Base-by-base conservation (phyloP, 2,329 filamentous ascomycete species). In the Parascedosporium putredinis region DNA sequence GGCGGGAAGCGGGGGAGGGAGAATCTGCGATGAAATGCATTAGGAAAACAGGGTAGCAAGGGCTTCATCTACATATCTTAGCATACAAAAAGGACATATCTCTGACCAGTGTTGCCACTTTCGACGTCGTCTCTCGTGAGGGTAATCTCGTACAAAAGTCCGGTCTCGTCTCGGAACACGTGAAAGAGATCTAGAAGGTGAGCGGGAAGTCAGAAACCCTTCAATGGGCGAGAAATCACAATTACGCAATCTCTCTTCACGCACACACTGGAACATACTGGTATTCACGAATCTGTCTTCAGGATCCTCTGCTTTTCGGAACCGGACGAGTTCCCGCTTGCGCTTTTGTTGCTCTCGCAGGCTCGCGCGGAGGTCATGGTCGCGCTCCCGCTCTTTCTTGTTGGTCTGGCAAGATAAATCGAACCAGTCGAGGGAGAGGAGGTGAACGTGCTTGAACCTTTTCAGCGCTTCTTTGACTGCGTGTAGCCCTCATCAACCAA, bases 101-200 rank as follows among this genome's bases (percentile, higher is more conserved):
- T 78, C 58, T 88, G 78, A 40, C 76, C 76, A 1, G 64, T 59
- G 34, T 75, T 74, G 9, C 68, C 67, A 4, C 57, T 55, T 12
- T 62, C 60, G 53, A 62, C 34, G 59, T 71, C 62, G 64, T 76
- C 59, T 59, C 84, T 76, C 2, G 73, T 72, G 12, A 93, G 65
- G 0, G 72, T 70, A 51, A 86, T 66, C 49, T 81, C 72, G 64
- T 88, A 88, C 3, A 68, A 62, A 60, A 88, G 86, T 45, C 73
- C 75, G 0, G 74, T 74, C 3, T 58, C 50, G 60, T 93, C 86
- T 16, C 64, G 66, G 63, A 84, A 88, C 53, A 86, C 63, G 52
- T 79, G 80, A 58, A 81, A 79, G n/a, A 78, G 67, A 29, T 71
- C 81, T 83, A 51, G 3, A 20, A n/a, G n/a, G n/a, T n/a, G n/a